These are phyloP conservation scores for Gracilaria gracilis DNA, from an alignment of 23 red algal species.

Conservation along the genomic window DNA sequence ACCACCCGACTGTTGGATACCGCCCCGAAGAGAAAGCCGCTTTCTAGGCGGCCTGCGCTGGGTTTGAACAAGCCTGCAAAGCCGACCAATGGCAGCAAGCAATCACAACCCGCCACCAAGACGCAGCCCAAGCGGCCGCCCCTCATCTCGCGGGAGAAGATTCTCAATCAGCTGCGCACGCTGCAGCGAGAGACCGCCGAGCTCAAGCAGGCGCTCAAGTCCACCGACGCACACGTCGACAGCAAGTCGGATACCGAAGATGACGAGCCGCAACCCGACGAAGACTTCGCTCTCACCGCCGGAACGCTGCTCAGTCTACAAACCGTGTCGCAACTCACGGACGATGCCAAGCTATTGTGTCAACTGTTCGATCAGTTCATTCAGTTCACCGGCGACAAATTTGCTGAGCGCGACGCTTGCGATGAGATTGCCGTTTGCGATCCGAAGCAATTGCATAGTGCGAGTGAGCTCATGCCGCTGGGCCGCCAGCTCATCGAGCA, in stretches of 20 bases:
- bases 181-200: conserved; percentile 18
- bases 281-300: not conserved
- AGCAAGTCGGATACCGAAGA: not conserved
- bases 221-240: not conserved
- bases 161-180: conserved; percentile 6
- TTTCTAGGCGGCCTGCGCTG: not conserved
- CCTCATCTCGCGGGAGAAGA: conserved; percentile 9
- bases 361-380: conserved; percentile 1
- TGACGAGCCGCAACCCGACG: not conserved
- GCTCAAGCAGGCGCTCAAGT: not conserved
- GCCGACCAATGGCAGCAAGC: not conserved
- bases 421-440: not conserved
- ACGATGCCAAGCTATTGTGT: not conserved
- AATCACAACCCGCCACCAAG: not conserved
- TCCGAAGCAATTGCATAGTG: not conserved
- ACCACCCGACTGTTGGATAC: conserved; percentile 2
- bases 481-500: not conserved
- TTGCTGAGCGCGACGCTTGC: not conserved
- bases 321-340: not conserved
- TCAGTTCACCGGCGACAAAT: not conserved
- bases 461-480: not conserved
- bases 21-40: not conserved
- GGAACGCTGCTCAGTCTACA: not conserved
- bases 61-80: not conserved
- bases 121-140: conserved; percentile 4